Evolutionary conservation across 257 asterid species (phyloP).

Genomic region (Nicotiana paniculata): DNA sequence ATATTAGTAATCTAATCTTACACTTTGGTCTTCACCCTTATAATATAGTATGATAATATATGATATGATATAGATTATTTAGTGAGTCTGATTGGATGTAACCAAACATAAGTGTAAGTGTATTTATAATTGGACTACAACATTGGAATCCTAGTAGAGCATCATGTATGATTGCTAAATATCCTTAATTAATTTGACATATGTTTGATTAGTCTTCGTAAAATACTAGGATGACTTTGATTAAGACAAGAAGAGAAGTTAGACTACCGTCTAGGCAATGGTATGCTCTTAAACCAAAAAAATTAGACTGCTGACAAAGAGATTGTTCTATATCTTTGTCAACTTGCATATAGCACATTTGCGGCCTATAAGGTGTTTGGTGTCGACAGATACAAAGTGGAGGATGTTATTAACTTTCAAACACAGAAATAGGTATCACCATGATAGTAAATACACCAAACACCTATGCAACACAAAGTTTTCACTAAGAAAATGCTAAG

Average conservation of each 20-base stretch:
- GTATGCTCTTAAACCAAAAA: too few species aligned
- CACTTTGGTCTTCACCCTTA: too few species aligned
- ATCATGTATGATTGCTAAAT: too few species aligned
- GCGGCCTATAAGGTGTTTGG: background rate
- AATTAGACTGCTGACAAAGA: too few species aligned
- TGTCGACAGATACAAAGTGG: background rate
- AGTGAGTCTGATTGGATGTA: background rate
- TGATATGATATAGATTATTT: background rate
- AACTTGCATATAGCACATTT: background rate
- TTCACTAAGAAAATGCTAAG: background rate
- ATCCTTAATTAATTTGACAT: too few species aligned
- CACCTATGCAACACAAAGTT: background rate
- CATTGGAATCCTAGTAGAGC: background rate
- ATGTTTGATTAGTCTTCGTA: too few species aligned
- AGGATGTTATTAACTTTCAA: background rate
- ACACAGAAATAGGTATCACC: background rate
- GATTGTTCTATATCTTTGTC: background rate
- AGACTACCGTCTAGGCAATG: too few species aligned
- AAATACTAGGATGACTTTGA: too few species aligned
- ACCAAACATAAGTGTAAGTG: background rate
- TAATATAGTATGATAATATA: too few species aligned
- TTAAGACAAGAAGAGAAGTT: too few species aligned
- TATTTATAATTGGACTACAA: background rate
- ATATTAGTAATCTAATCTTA: too few species aligned
- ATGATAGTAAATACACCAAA: background rate